These are phyloP conservation scores for Naganishia vaughanmartiniae DNA, from an alignment of 768 basidiomycete species.

Conservation along the genomic window DNA sequence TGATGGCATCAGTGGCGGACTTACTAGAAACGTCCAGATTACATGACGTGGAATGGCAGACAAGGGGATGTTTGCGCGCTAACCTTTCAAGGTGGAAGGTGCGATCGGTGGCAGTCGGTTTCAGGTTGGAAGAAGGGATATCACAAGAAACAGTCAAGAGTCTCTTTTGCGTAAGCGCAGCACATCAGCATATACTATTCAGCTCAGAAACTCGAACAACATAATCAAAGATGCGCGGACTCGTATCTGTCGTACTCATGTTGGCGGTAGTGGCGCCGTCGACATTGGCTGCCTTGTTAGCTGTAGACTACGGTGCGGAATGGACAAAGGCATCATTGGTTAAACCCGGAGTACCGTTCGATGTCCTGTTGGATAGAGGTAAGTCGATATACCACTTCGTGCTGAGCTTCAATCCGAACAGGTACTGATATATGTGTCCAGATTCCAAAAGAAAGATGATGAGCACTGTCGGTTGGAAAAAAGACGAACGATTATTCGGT, in stretches of 20 bases:
- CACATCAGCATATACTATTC: not conserved
- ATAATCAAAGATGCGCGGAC: slow-evolving; percentile 27
- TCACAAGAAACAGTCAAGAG: not conserved
- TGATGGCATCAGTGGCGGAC: not conserved
- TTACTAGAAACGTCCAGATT: not conserved
- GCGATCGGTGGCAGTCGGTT: slow-evolving; percentile 11
- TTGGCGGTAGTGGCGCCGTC: slow-evolving; percentile 55
- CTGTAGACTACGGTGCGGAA: slow-evolving; percentile 97
- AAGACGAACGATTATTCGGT: slow-evolving; percentile 81
- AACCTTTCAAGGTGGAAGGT: slow-evolving; percentile 23
- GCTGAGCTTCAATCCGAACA: not conserved
- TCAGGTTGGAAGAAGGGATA: not conserved
- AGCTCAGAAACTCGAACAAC: not conserved
- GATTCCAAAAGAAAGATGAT: slow-evolving; percentile 96
- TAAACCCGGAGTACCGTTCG: slow-evolving; percentile 90
- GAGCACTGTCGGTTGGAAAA: slow-evolving; percentile 83
- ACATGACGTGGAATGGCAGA: slow-evolving; percentile 21
- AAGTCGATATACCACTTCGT: not conserved
- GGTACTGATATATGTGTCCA: not conserved
- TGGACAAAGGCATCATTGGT: slow-evolving; percentile 95
- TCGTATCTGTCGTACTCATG: slow-evolving; percentile 32
- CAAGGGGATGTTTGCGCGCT: slow-evolving; percentile 12
- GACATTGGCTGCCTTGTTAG: slow-evolving; percentile 64
- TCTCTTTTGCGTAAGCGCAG: too few relatives aligned
- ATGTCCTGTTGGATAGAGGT: slow-evolving; percentile 83